These are phyloP conservation scores for Mycena sanguinolenta DNA, from an alignment of 768 basidiomycete genomes.

Conservation along the genomic window DNA sequence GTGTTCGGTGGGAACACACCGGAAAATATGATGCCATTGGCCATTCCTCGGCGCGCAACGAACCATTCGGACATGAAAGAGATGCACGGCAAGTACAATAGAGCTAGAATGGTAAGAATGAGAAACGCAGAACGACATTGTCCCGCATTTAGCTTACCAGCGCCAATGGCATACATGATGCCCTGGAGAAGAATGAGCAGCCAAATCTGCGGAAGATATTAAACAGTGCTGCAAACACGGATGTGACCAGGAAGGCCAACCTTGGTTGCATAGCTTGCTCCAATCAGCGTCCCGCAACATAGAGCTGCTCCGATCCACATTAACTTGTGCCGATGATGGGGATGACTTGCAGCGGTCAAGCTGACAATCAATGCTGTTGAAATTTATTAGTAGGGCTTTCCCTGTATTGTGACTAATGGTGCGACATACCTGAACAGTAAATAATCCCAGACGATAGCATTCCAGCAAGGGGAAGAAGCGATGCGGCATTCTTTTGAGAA, in stretches of 20 bases:
- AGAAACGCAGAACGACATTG: no score
- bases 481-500: constrained; percentile 39
- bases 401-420: not conserved
- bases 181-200: constrained; percentile 44
- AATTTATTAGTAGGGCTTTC: not conserved
- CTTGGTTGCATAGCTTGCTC: constrained; percentile 43
- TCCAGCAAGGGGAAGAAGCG: constrained; percentile 47
- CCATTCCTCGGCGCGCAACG: constrained; percentile 44
- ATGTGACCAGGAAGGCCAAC: constrained; percentile 13
- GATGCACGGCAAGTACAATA: constrained; percentile 44
- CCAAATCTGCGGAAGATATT: constrained; percentile 15
- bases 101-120: constrained; percentile 25
- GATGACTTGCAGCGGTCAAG: constrained; percentile 41
- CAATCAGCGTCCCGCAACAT: constrained; percentile 41
- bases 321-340: constrained; percentile 33
- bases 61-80: constrained; percentile 51
- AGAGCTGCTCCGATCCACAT: constrained; percentile 43
- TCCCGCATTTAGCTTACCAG: no score
- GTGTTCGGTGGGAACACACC: constrained; percentile 29
- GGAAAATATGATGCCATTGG: constrained; percentile 49
- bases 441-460: constrained; percentile 46
- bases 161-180: constrained; percentile 44
- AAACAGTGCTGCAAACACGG: not conserved
- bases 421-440: constrained; percentile 13
- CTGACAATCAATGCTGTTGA: constrained; percentile 28